These are phyloP conservation scores for Fusarium gaditjirri DNA, from an alignment of 2,329 filamentous ascomycete species.

Conservation along the genomic window DNA sequence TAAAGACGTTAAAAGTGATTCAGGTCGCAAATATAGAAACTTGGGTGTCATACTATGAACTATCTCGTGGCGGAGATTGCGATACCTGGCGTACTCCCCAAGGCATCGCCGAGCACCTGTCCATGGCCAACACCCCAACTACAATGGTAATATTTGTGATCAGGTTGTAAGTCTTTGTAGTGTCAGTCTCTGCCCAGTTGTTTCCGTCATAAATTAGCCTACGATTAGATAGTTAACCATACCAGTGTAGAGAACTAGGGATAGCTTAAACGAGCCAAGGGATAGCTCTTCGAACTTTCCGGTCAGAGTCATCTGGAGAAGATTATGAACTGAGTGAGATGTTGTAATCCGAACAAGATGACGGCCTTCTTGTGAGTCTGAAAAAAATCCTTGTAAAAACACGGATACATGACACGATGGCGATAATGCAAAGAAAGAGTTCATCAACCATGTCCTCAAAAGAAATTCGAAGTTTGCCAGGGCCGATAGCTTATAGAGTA, in stretches of 20 bases:
- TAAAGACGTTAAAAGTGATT: fast-evolving
- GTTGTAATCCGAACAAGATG: fast-evolving
- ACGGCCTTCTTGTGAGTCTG: not conserved
- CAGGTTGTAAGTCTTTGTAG: not conserved
- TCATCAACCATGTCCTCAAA: not conserved
- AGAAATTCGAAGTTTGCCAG: fast-evolving
- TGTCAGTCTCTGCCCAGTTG: fast-evolving
- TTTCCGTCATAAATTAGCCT: not conserved
- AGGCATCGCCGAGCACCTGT: not conserved
- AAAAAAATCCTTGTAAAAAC: not conserved
- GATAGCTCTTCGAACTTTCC: not conserved
- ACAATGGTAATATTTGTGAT: too few species aligned
- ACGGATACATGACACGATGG: not conserved
- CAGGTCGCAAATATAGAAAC: not conserved
- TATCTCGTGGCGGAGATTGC: not conserved
- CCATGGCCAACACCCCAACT: not conserved
- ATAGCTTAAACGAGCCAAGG: too few species aligned
- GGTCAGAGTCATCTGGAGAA: fast-evolving
- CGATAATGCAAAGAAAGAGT: not conserved
- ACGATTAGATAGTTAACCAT: not conserved
- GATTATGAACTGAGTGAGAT: not conserved
- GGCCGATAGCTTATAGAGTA: fast-evolving
- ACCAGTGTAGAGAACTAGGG: not conserved
- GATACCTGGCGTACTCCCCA: not conserved
- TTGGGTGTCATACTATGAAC: not conserved